Base-by-base conservation (phyloP, 2,329 filamentous ascomycete genomes). In the Claviceps capensis region DNA sequence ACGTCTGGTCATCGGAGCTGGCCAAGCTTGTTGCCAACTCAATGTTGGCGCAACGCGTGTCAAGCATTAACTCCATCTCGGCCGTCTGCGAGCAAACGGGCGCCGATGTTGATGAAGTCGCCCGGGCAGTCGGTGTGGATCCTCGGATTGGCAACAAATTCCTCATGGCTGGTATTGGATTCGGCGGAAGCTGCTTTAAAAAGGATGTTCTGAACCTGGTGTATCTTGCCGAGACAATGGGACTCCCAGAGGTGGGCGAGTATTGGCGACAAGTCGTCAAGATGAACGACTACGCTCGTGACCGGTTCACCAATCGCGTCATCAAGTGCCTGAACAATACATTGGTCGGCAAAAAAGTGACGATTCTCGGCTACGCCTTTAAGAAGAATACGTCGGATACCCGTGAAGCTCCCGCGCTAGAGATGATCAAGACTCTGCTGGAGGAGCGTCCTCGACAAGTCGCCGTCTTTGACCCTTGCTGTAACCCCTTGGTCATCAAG, bases 321-420 rank as follows among this genome's bases (percentile, higher is more conserved):
- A 77, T 88, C 59, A 73, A 73, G 54, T 78, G 77, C 51, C 73
- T 89, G 49, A 82, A 86, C 67, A 82, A 83, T 62, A 86, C 82
- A 9, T 70, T 88, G 5, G 72, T 74, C 2, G 77, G 78, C 54
- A 88, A 88, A 71, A 88, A 86, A 67, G 70, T 89, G 14, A 76
- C 82, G 2, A 71, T 90, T 2, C 74, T 90, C 5, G 86, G 86
- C 4, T 89, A 83, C 58, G 82, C 85, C 8, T 90, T 87, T 70
- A 90, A 91, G 73, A 85, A 86, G 67, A 78, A 88, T 64, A 90
- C 86, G 0, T 79, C 78, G 22, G 86, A 90, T 62, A 86, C 83
- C 5, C 76, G 86, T 40, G 85, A 88, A 63, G 81, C 79, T 44
- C 79, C 83, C 0, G 82, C 83, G 0, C 73, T 86, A 22, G 80